phyloP scores from a whole-genome alignment of 176 grass and related monocot genomes.

The Zea luxurians region DNA sequence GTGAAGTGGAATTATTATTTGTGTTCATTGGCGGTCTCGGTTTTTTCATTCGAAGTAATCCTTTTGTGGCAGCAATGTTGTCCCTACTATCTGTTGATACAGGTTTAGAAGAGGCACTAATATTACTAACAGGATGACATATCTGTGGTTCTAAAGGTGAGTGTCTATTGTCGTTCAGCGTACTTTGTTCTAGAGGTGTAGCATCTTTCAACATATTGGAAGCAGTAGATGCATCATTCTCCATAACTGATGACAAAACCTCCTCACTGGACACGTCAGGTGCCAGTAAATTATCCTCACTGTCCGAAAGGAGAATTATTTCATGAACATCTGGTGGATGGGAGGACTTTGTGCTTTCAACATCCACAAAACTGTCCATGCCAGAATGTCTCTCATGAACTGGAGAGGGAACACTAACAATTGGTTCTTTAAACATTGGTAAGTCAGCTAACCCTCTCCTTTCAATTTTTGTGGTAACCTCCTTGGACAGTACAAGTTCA shows the following conservation, averaged over 20 bases:
- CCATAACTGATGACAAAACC: conserved; percentile 38
- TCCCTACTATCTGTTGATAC: conserved; percentile 40
- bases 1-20: conserved; percentile 35
- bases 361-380: conserved; percentile 30
- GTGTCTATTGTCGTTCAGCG: neutral
- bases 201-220: conserved; percentile 31
- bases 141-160: conserved; percentile 33
- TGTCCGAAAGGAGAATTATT: conserved; percentile 80
- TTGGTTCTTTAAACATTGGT: conserved; percentile 19
- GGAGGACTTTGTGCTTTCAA: conserved; percentile 34
- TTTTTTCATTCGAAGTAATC: conserved; percentile 40
- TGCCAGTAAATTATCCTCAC: conserved; percentile 47
- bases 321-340: conserved; percentile 30
- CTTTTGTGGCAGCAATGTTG: conserved; percentile 41
- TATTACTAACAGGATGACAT: neutral
- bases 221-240: conserved; percentile 22
- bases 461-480: conserved; percentile 38
- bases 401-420: conserved; percentile 26
- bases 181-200: conserved; percentile 35
- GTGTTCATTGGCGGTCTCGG: conserved; percentile 38
- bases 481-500: conserved; percentile 57
- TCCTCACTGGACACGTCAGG: conserved; percentile 44
- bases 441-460: neutral
- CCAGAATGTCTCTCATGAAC: conserved; percentile 21
- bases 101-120: conserved; percentile 42